Evolutionary conservation across 2,329 filamentous ascomycete genomes (phyloP), one percentile per base, ranked within the genome.

Genomic region (Xylariales sp.): DNA sequence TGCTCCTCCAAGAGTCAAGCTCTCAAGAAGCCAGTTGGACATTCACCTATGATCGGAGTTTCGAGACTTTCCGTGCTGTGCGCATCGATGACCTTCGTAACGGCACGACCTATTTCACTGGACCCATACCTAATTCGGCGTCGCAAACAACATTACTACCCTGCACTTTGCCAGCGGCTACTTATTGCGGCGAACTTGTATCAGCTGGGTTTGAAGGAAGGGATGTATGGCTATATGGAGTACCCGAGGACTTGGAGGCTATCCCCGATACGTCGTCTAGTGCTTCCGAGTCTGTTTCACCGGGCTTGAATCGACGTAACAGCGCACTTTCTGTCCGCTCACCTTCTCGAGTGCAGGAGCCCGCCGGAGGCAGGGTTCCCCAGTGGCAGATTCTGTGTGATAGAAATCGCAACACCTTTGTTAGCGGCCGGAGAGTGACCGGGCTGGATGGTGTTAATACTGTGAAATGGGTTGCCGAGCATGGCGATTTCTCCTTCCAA

Each of bases 21-120:
- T 66, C 76, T 28, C 76, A 80, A 41, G 86, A 88, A 58, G 80
- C 84, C 19, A 76, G 70, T 46, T 91, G 85, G 84, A 77, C 86
- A 1, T 84, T 91, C 51, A 83, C 85, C 2, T 91, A 88, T 52
- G 86, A 91, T 55, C 71, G 79, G 47, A 81, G 80, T 46, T 83
- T 88, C 43, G 84, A 87, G 59, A 86, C 83, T 1, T 91, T 91
- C 59, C 78, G 85, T 45, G 83, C 86, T 16, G 84, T 90, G 19
- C 77, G 84, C 31, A 79, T 86, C 39, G 85, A 87, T 53, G 84
- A 89, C 51, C 66, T 86, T 12, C 75, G 82, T 35, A 86, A 86
- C 49, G 86, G 86, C 28, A 86, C 84, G 7, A 86, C 84, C 1
- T 89, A 89, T 58, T 90, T 91, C 54, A 83, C 84, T 3, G 86